These are phyloP conservation scores for Nakazawaea anatomiae DNA, from an alignment of 805 yeast species.

Conservation along the genomic window DNA sequence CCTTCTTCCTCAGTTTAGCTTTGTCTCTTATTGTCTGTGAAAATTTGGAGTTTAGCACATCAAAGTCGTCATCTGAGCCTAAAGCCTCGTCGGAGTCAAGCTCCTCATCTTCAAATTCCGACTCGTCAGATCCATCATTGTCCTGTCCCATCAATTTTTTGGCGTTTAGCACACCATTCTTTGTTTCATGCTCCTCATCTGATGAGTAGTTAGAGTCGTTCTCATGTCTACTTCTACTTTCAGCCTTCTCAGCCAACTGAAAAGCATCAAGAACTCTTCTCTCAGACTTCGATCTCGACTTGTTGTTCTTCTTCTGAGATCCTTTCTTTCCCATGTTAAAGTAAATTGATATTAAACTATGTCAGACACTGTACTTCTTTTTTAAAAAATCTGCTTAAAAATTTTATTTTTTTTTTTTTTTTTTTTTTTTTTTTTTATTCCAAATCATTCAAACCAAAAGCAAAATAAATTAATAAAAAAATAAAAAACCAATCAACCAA, in stretches of 20 bases:
- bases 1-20: conserved; percentile 29
- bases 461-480: no score
- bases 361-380: no score
- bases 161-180: conserved; percentile 27
- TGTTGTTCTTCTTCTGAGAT: conserved; percentile 10
- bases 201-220: conserved; percentile 13
- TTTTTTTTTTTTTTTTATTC: no score
- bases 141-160: conserved; percentile 22
- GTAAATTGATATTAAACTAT: no score
- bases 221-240: conserved; percentile 6
- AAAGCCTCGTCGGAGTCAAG: conserved; percentile 75
- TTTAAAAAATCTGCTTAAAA: background rate
- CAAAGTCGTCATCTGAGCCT: conserved; percentile 73
- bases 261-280: conserved; percentile 21
- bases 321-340: conserved; percentile 2
- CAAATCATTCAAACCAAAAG: no score
- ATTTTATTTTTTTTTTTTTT: background rate
- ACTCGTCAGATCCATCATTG: conserved; percentile 20
- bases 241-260: conserved; percentile 20
- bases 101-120: conserved; percentile 30
- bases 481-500: no score
- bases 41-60: conserved; percentile 55
- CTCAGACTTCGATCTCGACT: conserved; percentile 12
- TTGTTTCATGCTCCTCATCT: conserved; percentile 15
- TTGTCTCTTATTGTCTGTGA: conserved; percentile 65